Conservation (phyloP, 495 filamentous ascomycete genomes). For the Lentithecium fluviatile region DNA sequence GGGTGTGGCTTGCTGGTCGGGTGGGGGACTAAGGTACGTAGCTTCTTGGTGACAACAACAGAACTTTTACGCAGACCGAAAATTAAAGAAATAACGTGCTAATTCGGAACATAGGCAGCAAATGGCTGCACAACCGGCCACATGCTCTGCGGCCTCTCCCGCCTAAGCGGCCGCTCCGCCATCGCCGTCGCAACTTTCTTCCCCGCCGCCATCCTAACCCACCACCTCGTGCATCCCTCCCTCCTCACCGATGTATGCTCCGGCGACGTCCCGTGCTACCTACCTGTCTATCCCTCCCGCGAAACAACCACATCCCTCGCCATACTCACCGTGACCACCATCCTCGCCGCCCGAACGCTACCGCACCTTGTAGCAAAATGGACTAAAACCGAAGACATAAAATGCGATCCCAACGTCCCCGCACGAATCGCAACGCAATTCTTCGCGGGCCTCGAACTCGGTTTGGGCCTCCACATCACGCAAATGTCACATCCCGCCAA, state of each 20-base stretch:
- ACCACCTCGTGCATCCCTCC: conserved; percentile 48
- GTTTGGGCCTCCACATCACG: conserved; percentile 53
- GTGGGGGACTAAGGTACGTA: conserved; percentile 57
- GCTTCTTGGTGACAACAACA: too few relatives aligned
- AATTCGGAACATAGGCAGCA: conserved; percentile 15
- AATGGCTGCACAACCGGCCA: conserved; percentile 62
- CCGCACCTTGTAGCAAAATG: conserved; percentile 24
- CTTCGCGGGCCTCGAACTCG: conserved; percentile 54
- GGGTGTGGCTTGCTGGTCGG: conserved; percentile 52
- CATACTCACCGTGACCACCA: conserved; percentile 40
- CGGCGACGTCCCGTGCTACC: conserved; percentile 50
- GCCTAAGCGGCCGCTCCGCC: conserved; percentile 52
- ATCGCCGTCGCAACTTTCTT: conserved; percentile 59
- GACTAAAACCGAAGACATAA: conserved; percentile 6
- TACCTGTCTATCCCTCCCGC: conserved; percentile 47
- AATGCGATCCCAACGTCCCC: conserved; percentile 38
- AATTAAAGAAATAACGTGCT: background rate
- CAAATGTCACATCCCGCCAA: conserved; percentile 58
- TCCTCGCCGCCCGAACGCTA: conserved; percentile 43
- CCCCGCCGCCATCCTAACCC: conserved; percentile 51
- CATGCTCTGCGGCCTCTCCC: conserved; percentile 59
- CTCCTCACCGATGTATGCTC: conserved; percentile 36
- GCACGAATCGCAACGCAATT: conserved; percentile 34
- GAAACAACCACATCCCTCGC: conserved; percentile 38
- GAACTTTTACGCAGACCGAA: too few relatives aligned